A percentile compares a stretch with the other conserved stretches of the same genome.
These are phyloP conservation scores for Pythium rhizo-oryzae DNA, from an alignment of 352 stramenopile species.

Conservation along the genomic window DNA sequence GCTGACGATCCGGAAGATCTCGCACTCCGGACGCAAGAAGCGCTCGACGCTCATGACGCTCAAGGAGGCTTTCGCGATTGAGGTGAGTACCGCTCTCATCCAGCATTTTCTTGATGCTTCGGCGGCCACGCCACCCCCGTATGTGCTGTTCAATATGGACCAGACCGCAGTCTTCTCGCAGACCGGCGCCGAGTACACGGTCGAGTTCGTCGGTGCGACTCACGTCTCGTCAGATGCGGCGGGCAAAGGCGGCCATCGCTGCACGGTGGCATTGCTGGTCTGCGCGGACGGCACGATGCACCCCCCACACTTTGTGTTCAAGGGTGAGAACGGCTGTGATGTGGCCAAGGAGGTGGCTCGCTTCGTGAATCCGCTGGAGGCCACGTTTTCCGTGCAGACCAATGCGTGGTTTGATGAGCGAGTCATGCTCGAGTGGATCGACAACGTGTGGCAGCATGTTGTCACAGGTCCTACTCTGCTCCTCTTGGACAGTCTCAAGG, in stretches of 20 bases:
- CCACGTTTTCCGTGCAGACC: background rate
- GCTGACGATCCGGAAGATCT: slow-evolving; percentile 5
- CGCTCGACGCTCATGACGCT: background rate
- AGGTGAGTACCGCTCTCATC: slow-evolving; percentile 2
- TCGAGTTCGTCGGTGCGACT: slow-evolving; percentile 12
- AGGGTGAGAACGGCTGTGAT: background rate
- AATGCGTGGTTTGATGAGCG: slow-evolving; percentile 17
- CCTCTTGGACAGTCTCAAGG: slow-evolving; percentile 15
- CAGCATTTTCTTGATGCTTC: background rate
- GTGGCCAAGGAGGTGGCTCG: background rate
- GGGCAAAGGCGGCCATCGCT: background rate
- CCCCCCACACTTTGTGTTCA: slow-evolving; percentile 14
- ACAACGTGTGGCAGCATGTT: slow-evolving; percentile 10
- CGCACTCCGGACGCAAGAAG: slow-evolving; percentile 3
- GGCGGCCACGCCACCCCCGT: background rate
- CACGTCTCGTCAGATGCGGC: background rate
- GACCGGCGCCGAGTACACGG: background rate
- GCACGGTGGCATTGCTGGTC: background rate
- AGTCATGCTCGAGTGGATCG: slow-evolving; percentile 12
- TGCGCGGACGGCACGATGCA: background rate
- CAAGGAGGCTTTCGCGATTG: background rate
- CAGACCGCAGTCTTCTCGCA: slow-evolving; percentile 4
- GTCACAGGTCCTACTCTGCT: slow-evolving; percentile 12
- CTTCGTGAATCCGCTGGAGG: background rate
- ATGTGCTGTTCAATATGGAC: slow-evolving; percentile 13